Base-by-base conservation (phyloP, 257 asterid genomes). In the Verbena officinalis region DNA sequence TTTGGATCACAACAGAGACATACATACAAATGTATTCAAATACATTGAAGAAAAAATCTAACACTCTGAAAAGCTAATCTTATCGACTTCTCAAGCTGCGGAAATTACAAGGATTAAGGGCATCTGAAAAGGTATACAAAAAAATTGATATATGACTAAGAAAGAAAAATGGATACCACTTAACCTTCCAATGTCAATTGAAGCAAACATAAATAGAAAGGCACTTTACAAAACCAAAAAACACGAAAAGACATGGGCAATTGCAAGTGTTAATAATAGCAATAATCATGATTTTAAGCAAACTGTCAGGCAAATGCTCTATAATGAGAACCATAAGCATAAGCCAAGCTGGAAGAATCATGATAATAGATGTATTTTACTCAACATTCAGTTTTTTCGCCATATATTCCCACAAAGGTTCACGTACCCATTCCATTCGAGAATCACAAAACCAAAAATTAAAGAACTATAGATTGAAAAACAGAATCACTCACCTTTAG, bases 261-360 rank as follows among this genome's bases (percentile, higher is more conserved):
- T n/a, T n/a, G n/a, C n/a, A n/a, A n/a, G n/a, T 50, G 33, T 55
- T 31, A 30, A n/a, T 7, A 31, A 70, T 4, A 59, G 27, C 39
- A 27, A 31, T 48, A 46, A 30, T 43, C 38, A 23, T 13, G 55
- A 55, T 19, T 21, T 13, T 27, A 54, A 13, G 33, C 44, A 30
- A 10, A 38, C 64, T 71, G 4, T 49, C 48, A 56, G 27, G 70
- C 23, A 67, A 67, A 16, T 21, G 65, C 69, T 34, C 17, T 38
- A 53, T 27, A 55, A 42, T 9, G 11, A 31, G 58, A 49, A 42
- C 60, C 40, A 43, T 40, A 56, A 58, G 0, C 7, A n/a, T 22
- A 63, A 51, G 72, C 58, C 22, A 44, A 39, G n/a, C n/a, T n/a
- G n/a, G n/a, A n/a, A n/a, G n/a, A n/a, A n/a, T n/a, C n/a, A n/a